These are phyloP conservation scores for Nakazawaea anatomiae DNA, from an alignment of 805 yeast genomes.

Conservation along the genomic window DNA sequence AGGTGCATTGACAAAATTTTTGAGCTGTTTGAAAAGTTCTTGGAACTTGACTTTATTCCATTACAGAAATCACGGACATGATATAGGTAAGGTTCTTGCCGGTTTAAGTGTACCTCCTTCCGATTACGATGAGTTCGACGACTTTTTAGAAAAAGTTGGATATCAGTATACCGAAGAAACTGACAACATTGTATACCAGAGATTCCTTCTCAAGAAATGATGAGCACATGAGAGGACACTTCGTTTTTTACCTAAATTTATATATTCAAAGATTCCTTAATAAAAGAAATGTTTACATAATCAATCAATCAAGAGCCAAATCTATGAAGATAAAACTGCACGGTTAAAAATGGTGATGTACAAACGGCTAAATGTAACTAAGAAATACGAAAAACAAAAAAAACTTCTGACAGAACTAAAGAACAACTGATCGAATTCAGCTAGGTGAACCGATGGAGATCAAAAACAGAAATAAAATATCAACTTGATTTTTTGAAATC, in stretches of 20 bases:
- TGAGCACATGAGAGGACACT: neutral
- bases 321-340: neutral
- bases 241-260: neutral
- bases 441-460: no score
- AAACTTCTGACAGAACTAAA: neutral
- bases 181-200: conserved; percentile 77
- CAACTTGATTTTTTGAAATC: no score
- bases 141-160: conserved; percentile 65
- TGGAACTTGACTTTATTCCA: conserved; percentile 97
- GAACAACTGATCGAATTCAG: no score
- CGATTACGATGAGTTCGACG: conserved; percentile 57
- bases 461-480: no score
- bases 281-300: no score
- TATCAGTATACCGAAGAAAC: conserved; percentile 79
- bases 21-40: conserved; percentile 59
- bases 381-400: no score
- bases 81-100: conserved; percentile 85
- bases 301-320: neutral
- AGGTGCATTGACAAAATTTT: conserved; percentile 82
- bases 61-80: conserved; percentile 95
- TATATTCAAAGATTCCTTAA: neutral
- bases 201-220: conserved; percentile 43
- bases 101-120: conserved; percentile 82
- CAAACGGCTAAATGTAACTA: no score
- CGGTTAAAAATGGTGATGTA: no score